phyloP scores from a whole-genome alignment of 257 asterid genomes.

The Salvia hispanica region DNA sequence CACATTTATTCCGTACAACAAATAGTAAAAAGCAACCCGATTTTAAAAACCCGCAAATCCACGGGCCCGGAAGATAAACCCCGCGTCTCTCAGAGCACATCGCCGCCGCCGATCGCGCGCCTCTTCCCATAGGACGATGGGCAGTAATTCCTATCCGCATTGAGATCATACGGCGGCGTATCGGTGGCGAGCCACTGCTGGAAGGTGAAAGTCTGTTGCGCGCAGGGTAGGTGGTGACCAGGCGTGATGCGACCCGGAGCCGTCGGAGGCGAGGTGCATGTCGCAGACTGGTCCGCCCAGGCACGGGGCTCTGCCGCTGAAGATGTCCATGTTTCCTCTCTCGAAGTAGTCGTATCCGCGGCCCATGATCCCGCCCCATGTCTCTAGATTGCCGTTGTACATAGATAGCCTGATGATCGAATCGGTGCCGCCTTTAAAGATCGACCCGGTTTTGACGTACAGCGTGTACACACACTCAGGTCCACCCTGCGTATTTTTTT shows the following conservation, averaged over 20 bases:
- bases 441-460: slow-evolving; percentile 63
- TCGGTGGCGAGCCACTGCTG: slow-evolving; percentile 92
- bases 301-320: slow-evolving; percentile 82
- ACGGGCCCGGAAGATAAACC: background rate
- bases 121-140: background rate
- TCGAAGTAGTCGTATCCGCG: slow-evolving; percentile 61
- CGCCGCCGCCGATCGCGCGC: slow-evolving; percentile 15
- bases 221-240: slow-evolving; percentile 71
- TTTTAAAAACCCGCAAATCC: background rate
- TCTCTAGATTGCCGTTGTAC: slow-evolving; percentile 49
- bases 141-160: slow-evolving; percentile 49
- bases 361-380: slow-evolving; percentile 85
- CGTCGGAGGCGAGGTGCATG: slow-evolving; percentile 80
- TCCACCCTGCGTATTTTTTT: slow-evolving; percentile 44
- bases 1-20: background rate
- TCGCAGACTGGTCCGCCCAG: slow-evolving; percentile 54
- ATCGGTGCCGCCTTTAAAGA: slow-evolving; percentile 65
- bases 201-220: slow-evolving; percentile 50
- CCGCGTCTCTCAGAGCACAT: slow-evolving; percentile 10
- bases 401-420: slow-evolving; percentile 56
- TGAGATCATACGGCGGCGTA: slow-evolving; percentile 59
- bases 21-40: background rate
- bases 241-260: slow-evolving; percentile 62
- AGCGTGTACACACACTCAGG: slow-evolving; percentile 68
- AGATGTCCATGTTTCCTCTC: slow-evolving; percentile 72